Evolutionary conservation across 352 stramenopile species (phyloP), one percentile per base, ranked within the genome.

Genomic region (Pythium guiyangense): DNA sequence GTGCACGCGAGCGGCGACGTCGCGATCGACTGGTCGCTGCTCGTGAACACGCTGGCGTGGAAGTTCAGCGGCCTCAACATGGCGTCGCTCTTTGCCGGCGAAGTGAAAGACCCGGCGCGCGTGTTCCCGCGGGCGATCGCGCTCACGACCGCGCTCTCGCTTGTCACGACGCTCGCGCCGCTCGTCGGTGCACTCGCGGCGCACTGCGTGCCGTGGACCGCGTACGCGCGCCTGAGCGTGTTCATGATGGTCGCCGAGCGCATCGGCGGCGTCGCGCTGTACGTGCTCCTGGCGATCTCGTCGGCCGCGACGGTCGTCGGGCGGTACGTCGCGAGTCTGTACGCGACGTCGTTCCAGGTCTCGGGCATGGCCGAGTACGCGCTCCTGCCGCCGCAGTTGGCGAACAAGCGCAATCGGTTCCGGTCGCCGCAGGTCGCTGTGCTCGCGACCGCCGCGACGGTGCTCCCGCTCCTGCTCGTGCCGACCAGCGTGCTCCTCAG

Each of bases 41-140:
- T 87, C 20, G 48, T 97, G 10, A 97, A 96, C 62, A 93, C 92
- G 48, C 66, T 98, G n/a, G 96, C 96, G 65, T 98, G 94, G 94
- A 97, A 96, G 67, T 83, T 94, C 22, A 96, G 96, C 60, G 89
- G 82, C 9, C 94, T 96, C 59, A 78, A 96, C 61, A 78, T 70
- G 50, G 87, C 77, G 1, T 90, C 83, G 14, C 75, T 75, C 6
- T 97, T 97, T 65, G 87, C 83, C 17, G 86, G 72, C 18, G 89
- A 98, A 57, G 80, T 97, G 11, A 55, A 78, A 9, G 75, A 86
- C 62, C 86, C 87, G 2, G 71, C 66, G 17, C 67, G 64, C n/a
- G 84, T 75, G 3, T 97, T 90, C 64, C 73, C 85, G 4, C 60
- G 67, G 0, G 88, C 85, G 1, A 92, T 98, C 64, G 69, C 79